A percentile compares a stretch with the other conserved stretches of the same genome.
Evolutionary conservation across 306 rosid genomes (phyloP).

Genomic region (Inga oerstediana): DNA sequence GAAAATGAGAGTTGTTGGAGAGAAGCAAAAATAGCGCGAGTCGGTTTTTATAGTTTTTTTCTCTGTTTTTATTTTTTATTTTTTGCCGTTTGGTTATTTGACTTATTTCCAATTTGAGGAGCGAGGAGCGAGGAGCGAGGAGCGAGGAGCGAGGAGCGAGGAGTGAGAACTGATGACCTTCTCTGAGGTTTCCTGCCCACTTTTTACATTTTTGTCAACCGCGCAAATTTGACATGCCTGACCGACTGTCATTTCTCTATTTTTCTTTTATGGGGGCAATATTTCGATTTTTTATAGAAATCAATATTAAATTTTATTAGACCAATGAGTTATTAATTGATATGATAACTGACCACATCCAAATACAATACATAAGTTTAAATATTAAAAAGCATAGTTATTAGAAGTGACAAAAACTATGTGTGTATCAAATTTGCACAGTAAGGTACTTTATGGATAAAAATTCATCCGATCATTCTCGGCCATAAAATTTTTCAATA

Average conservation of each 20-base stretch:
- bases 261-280: too few relatives aligned
- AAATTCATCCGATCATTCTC: too few relatives aligned
- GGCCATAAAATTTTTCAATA: too few relatives aligned
- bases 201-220: neutral
- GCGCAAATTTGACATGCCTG: neutral
- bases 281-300: too few relatives aligned
- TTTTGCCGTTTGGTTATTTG: neutral
- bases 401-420: too few relatives aligned
- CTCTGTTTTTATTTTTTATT: neutral
- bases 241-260: neutral
- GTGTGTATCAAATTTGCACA: too few relatives aligned
- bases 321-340: too few relatives aligned
- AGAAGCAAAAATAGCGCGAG: slow-evolving; percentile 66
- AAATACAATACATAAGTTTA: too few relatives aligned
- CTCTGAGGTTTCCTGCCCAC: neutral
- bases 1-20: slow-evolving; percentile 26
- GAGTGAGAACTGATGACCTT: neutral
- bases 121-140: neutral
- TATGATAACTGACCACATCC: too few relatives aligned
- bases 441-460: too few relatives aligned
- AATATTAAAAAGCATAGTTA: too few relatives aligned
- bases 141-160: neutral
- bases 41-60: slow-evolving; percentile 60
- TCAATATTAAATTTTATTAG: too few relatives aligned
- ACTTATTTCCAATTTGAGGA: neutral